phyloP scores from a whole-genome alignment of 495 filamentous ascomycete genomes.

The Staphylotrichum longicolle region DNA sequence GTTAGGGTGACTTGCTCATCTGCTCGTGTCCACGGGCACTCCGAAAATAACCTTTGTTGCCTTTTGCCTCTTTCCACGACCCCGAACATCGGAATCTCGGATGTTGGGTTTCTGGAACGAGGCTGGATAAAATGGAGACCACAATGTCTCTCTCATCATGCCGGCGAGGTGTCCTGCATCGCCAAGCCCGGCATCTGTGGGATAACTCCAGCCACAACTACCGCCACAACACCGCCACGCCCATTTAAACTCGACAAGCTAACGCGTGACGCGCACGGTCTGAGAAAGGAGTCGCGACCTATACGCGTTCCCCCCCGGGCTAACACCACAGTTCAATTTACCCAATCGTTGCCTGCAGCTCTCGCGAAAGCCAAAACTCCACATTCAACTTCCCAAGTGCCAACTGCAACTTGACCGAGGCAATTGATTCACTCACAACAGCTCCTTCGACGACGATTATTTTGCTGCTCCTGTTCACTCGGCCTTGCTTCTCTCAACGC shows the following conservation, averaged over 20 bases:
- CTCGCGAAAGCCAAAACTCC: slow-evolving; percentile 18
- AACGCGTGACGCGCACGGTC: slow-evolving; percentile 11
- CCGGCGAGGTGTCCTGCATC: too few species aligned
- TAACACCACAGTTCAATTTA: slow-evolving; percentile 13
- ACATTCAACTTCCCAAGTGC: slow-evolving; percentile 4
- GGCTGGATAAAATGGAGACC: too few species aligned
- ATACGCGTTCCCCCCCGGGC: slow-evolving; percentile 13
- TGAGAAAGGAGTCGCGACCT: slow-evolving; percentile 21
- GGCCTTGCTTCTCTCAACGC: not conserved
- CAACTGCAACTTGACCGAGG: not conserved
- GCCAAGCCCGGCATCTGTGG: too few species aligned
- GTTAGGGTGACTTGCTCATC: too few species aligned
- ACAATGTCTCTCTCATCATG: too few species aligned
- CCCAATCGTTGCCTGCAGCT: slow-evolving; percentile 20
- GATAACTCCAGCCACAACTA: not conserved
- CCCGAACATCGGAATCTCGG: too few species aligned
- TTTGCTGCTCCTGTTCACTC: not conserved
- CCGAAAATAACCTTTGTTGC: too few species aligned
- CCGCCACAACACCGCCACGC: slow-evolving; percentile 8
- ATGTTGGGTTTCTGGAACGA: too few species aligned
- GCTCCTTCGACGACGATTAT: not conserved
- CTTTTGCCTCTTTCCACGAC: too few species aligned
- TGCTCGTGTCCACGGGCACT: too few species aligned
- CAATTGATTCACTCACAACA: slow-evolving; percentile 1
- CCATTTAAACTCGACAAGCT: not conserved